A percentile compares a stretch with the other conserved stretches of the same genome.
Evolutionary conservation across 2,329 filamentous ascomycete genomes (phyloP).

Genomic region (Fusarium hostae): DNA sequence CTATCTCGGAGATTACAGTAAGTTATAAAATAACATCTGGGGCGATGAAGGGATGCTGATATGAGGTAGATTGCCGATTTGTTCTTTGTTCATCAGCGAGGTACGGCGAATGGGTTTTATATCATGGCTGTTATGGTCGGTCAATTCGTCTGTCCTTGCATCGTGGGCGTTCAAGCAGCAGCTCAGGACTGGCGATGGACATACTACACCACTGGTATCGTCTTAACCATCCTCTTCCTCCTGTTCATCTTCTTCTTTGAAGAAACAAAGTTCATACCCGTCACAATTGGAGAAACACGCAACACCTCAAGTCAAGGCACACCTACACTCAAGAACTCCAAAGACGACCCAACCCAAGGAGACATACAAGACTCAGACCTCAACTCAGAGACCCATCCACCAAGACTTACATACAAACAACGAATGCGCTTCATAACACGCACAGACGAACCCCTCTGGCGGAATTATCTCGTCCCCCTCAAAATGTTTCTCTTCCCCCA

Average conservation of each 20-base stretch:
- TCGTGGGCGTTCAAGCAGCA: conserved; percentile 41
- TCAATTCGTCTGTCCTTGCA: conserved; percentile 45
- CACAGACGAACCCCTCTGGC: conserved; percentile 28
- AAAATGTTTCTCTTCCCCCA: conserved; percentile 48
- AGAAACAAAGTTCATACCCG: conserved; percentile 46
- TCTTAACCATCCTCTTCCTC: conserved; percentile 31
- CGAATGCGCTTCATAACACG: conserved; percentile 36
- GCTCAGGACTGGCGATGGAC: conserved; percentile 40
- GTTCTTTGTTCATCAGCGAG: conserved; percentile 49
- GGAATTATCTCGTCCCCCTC: conserved; percentile 27
- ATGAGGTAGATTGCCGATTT: conserved; percentile 48
- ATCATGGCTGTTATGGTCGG: conserved; percentile 47
- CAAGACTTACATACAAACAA: background rate
- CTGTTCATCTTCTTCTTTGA: conserved; percentile 42
- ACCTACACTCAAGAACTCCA: accelerated
- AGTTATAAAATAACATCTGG: no score
- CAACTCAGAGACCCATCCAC: background rate
- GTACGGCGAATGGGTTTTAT: conserved; percentile 47
- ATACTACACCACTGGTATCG: conserved; percentile 39
- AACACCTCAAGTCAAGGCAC: background rate
- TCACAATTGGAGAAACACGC: background rate
- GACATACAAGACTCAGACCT: background rate
- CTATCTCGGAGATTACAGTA: conserved; percentile 51
- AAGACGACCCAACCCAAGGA: background rate
- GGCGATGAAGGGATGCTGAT: no score